phyloP scores from a whole-genome alignment of 2,329 filamentous ascomycete species.

The Stemphylium vesicarium region DNA sequence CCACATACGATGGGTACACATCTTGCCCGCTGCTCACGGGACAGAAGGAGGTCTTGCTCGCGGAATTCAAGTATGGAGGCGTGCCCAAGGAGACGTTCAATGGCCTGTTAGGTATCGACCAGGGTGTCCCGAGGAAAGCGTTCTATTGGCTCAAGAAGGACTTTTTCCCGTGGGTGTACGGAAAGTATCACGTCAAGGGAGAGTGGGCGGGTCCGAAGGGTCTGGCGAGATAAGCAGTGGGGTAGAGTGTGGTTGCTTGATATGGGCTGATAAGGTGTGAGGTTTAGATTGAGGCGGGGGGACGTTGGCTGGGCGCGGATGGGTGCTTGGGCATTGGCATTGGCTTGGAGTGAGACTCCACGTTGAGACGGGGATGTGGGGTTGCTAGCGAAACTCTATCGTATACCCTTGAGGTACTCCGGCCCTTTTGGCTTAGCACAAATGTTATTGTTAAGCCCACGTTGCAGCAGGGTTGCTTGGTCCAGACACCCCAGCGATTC shows the following conservation, averaged over 20 bases:
- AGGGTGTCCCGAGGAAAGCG: slow-evolving; percentile 60
- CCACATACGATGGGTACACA: slow-evolving; percentile 49
- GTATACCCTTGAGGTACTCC: background rate
- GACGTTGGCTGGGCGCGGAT: too few relatives aligned
- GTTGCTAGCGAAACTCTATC: too few relatives aligned
- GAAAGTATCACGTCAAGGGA: slow-evolving; percentile 65
- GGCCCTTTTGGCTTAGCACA: too few relatives aligned
- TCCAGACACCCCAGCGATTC: too few relatives aligned
- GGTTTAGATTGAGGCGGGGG: too few relatives aligned
- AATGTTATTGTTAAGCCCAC: too few relatives aligned
- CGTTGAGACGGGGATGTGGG: too few relatives aligned
- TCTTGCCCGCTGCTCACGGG: slow-evolving; percentile 52
- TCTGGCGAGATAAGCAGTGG: slow-evolving; percentile 35
- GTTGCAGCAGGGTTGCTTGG: too few relatives aligned
- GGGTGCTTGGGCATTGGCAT: too few relatives aligned
- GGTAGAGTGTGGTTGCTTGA: background rate
- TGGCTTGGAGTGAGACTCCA: too few relatives aligned
- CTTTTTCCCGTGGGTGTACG: slow-evolving; percentile 72
- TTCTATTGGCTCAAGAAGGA: slow-evolving; percentile 71
- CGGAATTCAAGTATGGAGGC: slow-evolving; percentile 70
- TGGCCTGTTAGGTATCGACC: slow-evolving; percentile 62
- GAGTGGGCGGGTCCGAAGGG: slow-evolving; percentile 68
- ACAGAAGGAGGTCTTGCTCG: slow-evolving; percentile 68
- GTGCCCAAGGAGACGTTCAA: slow-evolving; percentile 69
- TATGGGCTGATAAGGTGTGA: background rate